A percentile compares a stretch with the other conserved stretches of the same genome.
Conservation (phyloP, 164 flowering plant genomes). For the Buxus sempervirens region DNA sequence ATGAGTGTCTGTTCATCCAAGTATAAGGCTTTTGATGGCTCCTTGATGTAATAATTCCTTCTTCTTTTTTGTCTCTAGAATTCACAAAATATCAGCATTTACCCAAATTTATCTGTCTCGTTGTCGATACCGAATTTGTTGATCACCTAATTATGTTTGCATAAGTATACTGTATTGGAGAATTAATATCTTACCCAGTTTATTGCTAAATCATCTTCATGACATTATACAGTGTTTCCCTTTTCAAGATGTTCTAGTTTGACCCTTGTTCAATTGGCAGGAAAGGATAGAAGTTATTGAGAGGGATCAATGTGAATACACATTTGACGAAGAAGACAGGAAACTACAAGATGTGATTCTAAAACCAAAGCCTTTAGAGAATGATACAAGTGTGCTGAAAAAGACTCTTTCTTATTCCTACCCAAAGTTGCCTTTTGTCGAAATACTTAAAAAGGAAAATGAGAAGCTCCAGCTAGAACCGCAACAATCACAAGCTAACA, state of each 20-base stretch:
- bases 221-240: neutral
- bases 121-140: neutral
- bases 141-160: too few relatives aligned
- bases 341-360: constrained; percentile 66
- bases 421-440: constrained; percentile 60
- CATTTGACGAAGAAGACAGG: constrained; percentile 84
- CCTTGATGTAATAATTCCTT: too few relatives aligned
- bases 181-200: neutral
- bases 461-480: constrained; percentile 64
- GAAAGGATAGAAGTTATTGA: constrained; percentile 83
- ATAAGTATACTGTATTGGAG: neutral
- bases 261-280: constrained; percentile 30
- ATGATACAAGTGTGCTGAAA: constrained; percentile 58
- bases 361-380: constrained; percentile 52
- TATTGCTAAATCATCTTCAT: neutral
- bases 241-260: neutral
- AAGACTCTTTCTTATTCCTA: constrained; percentile 85
- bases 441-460: constrained; percentile 62
- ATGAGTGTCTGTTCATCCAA: too few relatives aligned
- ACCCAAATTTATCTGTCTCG: too few relatives aligned
- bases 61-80: too few relatives aligned
- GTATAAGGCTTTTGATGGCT: too few relatives aligned
- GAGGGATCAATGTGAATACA: constrained; percentile 85
- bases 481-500: constrained; percentile 49
- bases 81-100: too few relatives aligned